phyloP scores from a whole-genome alignment of 805 yeast genomes.

The Wickerhamomyces alni region DNA sequence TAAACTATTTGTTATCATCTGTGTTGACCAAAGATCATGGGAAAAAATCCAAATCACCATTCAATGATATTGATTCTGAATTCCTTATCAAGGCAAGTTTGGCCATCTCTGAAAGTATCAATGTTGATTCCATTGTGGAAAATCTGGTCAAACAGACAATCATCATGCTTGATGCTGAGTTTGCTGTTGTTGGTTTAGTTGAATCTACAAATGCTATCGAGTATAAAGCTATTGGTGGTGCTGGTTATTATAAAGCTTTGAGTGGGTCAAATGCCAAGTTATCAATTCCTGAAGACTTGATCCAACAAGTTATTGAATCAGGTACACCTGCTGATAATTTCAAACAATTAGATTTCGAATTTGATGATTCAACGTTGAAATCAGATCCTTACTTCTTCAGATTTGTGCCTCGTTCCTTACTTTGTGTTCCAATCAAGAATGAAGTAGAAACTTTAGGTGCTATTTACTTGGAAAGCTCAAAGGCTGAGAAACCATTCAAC shows the following conservation, averaged over 20 bases:
- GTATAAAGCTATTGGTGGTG: constrained; percentile 27
- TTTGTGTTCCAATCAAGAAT: constrained; percentile 41
- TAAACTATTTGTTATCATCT: constrained; percentile 24
- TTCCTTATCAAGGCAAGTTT: constrained; percentile 37
- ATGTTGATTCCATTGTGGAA: constrained; percentile 29
- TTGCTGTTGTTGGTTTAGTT: constrained; percentile 25
- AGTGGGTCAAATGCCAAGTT: constrained; percentile 35
- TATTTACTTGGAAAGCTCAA: constrained; percentile 35
- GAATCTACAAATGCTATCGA: constrained; percentile 25
- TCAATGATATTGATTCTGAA: constrained; percentile 2
- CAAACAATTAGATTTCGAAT: constrained; percentile 26
- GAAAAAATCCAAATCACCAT: no score
- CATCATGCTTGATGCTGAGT: constrained; percentile 31
- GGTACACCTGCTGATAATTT: constrained; percentile 32
- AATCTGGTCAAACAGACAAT: constrained; percentile 35
- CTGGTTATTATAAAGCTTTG: constrained; percentile 30
- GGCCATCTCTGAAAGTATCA: constrained; percentile 42
- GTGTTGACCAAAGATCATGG: constrained; percentile 18
- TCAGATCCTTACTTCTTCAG: constrained; percentile 35
- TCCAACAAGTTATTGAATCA: constrained; percentile 32
- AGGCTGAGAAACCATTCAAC: constrained; percentile 23
- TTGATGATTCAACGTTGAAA: constrained; percentile 27
- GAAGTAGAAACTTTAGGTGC: constrained; percentile 38
- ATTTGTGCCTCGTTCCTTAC: constrained; percentile 28
- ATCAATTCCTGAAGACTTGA: constrained; percentile 37